A percentile compares a stretch with the other conserved stretches of the same genome.
These are phyloP conservation scores for Priceomyces melissophilus DNA, from an alignment of 805 yeast genomes.

Conservation along the genomic window DNA sequence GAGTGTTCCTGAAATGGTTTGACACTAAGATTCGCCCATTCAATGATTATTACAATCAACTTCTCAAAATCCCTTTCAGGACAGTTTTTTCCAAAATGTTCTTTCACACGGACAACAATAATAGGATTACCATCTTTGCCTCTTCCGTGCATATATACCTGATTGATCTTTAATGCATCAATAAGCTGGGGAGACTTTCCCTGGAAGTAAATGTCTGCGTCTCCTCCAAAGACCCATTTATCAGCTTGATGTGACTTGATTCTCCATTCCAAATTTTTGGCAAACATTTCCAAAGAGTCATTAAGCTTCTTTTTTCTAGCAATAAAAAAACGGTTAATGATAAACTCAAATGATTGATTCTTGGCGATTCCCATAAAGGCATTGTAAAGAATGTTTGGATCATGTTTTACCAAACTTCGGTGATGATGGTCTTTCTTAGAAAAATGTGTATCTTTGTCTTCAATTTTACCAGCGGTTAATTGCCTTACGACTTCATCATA, in stretches of 20 bases:
- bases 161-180: constrained; percentile 55
- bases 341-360: constrained; percentile 73
- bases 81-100: constrained; percentile 21
- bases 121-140: constrained; percentile 47
- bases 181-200: constrained; percentile 38
- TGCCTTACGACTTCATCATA: not conserved
- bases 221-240: constrained; percentile 59
- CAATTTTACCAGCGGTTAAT: not conserved
- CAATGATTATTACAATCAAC: constrained; percentile 71
- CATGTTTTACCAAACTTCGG: constrained; percentile 1
- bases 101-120: constrained; percentile 15
- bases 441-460: constrained; percentile 1
- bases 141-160: constrained; percentile 64
- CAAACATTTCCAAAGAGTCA: constrained; percentile 46
- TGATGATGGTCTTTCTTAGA: constrained; percentile 3
- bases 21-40: constrained; percentile 64
- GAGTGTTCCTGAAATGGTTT: constrained; percentile 19
- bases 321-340: constrained; percentile 64
- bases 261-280: constrained; percentile 49
- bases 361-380: constrained; percentile 25
- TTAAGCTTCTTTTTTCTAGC: constrained; percentile 80
- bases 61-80: constrained; percentile 41
- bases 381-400: constrained; percentile 1
- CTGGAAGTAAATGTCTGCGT: constrained; percentile 46
- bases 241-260: constrained; percentile 55